A percentile compares a stretch with the other conserved stretches of the same genome.
Evolutionary conservation across 2,329 filamentous ascomycete genomes (phyloP).

Genomic region (Dendryphion nanum): DNA sequence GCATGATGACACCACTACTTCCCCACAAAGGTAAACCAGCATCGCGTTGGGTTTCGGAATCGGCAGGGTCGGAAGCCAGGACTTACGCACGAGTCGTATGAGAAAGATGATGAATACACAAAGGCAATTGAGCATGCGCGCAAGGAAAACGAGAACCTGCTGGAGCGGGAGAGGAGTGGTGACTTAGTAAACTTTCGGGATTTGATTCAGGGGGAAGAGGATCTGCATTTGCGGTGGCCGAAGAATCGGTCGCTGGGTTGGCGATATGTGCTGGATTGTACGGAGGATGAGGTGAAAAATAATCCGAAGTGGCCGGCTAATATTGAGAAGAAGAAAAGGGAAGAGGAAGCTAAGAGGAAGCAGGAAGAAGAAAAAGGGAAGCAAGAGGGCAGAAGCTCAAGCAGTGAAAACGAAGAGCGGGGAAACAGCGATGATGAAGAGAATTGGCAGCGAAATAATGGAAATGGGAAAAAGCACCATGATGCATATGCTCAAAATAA

Average conservation of each 20-base stretch:
- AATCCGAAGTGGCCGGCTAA: constrained; percentile 52
- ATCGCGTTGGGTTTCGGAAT: background rate
- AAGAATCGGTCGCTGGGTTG: constrained; percentile 48
- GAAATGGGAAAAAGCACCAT: constrained; percentile 36
- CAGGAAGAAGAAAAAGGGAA: background rate
- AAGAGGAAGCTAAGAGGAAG: too few species aligned
- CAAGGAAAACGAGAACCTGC: background rate
- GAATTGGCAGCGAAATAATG: constrained; percentile 28
- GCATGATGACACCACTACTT: too few species aligned
- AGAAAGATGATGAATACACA: background rate
- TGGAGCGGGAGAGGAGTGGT: background rate
- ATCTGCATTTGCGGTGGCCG: constrained; percentile 46
- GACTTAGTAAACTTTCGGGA: background rate
- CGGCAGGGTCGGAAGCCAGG: background rate
- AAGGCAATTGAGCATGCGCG: background rate
- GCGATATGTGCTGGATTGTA: constrained; percentile 51
- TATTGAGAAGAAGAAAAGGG: constrained; percentile 37
- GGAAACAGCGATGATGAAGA: constrained; percentile 11
- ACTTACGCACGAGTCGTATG: background rate
- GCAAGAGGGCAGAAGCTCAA: background rate
- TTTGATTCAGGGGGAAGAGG: constrained; percentile 20
- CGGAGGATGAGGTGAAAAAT: constrained; percentile 52
- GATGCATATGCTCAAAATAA: constrained; percentile 32
- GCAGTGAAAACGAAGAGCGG: background rate
- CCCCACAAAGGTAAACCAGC: background rate